Evolutionary conservation across 106 monocot species (phyloP).

Genomic region (Acorus calamus): DNA sequence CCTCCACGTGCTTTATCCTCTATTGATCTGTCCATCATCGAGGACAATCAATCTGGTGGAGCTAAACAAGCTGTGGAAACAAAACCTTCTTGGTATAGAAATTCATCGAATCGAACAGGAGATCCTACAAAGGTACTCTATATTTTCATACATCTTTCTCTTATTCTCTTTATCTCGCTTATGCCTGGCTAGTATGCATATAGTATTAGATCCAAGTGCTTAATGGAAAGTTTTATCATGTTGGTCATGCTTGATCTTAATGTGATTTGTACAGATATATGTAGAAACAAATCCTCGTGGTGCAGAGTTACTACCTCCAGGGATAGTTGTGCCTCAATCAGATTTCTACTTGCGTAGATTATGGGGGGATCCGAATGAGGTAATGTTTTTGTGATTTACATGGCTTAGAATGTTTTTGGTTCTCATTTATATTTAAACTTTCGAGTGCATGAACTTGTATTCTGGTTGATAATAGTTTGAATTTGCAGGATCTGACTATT

Average conservation of each 20-base stretch:
- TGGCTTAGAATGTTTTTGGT: too few species aligned
- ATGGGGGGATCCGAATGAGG: constrained; percentile 56
- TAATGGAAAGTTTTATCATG: too few species aligned
- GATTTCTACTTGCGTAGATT: constrained; percentile 55
- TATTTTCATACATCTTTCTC: not conserved
- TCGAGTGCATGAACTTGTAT: too few species aligned
- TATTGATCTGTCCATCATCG: constrained; percentile 16
- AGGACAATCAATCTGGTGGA: constrained; percentile 5
- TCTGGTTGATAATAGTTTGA: too few species aligned
- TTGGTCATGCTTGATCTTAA: not conserved
- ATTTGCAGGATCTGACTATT: too few species aligned
- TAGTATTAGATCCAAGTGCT: too few species aligned
- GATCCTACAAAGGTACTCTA: constrained; percentile 27
- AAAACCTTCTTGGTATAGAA: constrained; percentile 2
- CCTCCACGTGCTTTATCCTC: constrained; percentile 16
- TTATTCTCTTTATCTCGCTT: too few species aligned
- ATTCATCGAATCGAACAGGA: constrained; percentile 11
- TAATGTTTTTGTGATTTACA: not conserved
- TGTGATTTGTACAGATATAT: constrained; percentile 24
- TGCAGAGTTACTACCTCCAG: constrained; percentile 47
- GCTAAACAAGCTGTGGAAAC: constrained; percentile 2
- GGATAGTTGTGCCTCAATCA: constrained; percentile 41
- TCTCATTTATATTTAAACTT: too few species aligned
- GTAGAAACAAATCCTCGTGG: constrained; percentile 56
- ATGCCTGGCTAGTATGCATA: too few species aligned